Percentiles rank a stretch among this genome's conserved stretches.
Conservation (phyloP, 306 rosid species). For the Abrus pulchellus region DNA sequence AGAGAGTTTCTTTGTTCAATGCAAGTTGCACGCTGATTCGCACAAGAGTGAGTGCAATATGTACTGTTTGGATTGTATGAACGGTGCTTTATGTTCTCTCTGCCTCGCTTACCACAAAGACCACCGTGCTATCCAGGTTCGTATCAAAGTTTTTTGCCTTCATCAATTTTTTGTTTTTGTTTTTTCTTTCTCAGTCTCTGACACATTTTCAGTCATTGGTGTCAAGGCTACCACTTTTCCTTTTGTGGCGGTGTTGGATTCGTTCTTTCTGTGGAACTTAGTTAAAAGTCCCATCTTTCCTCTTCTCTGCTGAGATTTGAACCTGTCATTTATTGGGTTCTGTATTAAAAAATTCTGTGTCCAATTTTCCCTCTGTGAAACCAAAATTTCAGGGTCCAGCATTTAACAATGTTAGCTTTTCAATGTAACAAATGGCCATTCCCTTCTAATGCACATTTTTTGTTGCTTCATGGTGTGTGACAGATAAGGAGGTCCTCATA, state of each 20-base stretch:
- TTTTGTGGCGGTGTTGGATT: conserved; percentile 26
- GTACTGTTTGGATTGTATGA: conserved; percentile 95
- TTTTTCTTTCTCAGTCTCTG: background rate
- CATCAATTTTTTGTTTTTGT: background rate
- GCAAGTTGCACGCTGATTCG: conserved; percentile 83
- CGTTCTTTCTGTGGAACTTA: conserved; percentile 28
- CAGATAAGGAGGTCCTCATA: conserved; percentile 96
- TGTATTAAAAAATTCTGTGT: background rate
- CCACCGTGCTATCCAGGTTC: conserved; percentile 91
- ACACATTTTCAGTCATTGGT: conserved; percentile 8
- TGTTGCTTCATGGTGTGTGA: background rate
- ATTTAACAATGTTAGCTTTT: conserved; percentile 23
- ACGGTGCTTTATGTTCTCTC: conserved; percentile 90
- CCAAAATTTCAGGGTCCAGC: background rate
- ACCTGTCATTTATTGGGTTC: conserved; percentile 3
- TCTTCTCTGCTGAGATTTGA: conserved; percentile 14
- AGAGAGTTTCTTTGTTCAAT: conserved; percentile 90
- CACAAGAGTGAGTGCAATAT: conserved; percentile 96
- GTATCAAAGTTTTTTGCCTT: background rate
- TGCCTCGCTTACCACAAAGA: conserved; percentile 84
- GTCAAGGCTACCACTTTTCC: conserved; percentile 19
- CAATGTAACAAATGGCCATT: conserved; percentile 36
- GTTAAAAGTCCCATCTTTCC: conserved; percentile 32
- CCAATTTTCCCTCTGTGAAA: background rate
- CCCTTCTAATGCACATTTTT: conserved; percentile 18